Conservation (phyloP, 2,329 filamentous ascomycete genomes). For the Pseudogymnoascus sp. region DNA sequence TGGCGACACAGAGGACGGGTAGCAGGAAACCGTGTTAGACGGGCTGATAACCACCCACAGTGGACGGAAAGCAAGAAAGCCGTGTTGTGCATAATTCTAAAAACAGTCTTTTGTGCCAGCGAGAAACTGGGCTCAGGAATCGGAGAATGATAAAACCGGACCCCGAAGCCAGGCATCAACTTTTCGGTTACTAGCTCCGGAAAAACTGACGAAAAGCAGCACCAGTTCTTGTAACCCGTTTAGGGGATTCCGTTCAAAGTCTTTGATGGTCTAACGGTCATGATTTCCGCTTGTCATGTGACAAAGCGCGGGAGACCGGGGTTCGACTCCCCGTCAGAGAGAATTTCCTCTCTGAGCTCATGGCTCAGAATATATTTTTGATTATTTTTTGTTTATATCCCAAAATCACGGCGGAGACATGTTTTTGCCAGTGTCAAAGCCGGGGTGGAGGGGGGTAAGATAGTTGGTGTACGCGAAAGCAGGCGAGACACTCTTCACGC, state of each 20-base stretch:
- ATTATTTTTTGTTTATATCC: not conserved
- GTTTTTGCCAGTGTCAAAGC: not conserved
- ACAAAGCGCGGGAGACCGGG: conserved; percentile 16
- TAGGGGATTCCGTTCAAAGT: not conserved
- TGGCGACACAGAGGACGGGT: not conserved
- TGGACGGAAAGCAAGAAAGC: not conserved
- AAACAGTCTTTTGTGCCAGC: not conserved
- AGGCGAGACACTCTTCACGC: not conserved
- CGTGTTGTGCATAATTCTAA: not conserved
- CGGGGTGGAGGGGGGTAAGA: not conserved
- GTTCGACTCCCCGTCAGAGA: conserved; percentile 17
- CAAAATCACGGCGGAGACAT: not conserved
- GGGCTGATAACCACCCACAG: too few relatives aligned
- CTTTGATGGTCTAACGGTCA: conserved; percentile 24
- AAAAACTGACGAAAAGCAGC: not conserved
- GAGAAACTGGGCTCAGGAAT: not conserved
- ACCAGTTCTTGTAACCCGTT: not conserved
- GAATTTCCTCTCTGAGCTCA: conserved; percentile 7
- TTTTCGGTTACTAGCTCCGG: not conserved
- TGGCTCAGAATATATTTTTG: conserved; percentile 1
- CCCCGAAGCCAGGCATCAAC: not conserved
- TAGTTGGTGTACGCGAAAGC: not conserved
- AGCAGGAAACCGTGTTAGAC: not conserved
- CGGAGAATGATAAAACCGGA: not conserved
- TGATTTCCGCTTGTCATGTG: conserved; percentile 24